Base-by-base conservation (phyloP, 2,329 filamentous ascomycete species). In the Lachnellula willkommii region DNA sequence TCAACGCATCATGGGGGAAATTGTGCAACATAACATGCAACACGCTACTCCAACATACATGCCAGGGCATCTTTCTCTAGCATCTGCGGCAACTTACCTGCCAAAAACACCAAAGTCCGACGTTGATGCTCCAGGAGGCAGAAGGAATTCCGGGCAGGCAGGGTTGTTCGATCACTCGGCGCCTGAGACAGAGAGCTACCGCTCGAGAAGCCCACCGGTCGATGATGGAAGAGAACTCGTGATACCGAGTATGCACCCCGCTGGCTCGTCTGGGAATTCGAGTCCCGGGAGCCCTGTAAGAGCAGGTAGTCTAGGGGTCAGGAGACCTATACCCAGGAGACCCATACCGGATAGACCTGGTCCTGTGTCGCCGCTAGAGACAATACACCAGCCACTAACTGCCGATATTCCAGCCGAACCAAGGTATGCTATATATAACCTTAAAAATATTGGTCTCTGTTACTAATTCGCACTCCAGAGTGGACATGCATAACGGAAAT, bases 1-100 rank as follows among this genome's bases (percentile, higher is more conserved):
- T 1, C 65, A 67, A 56, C 54, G 53, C 5, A 66, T 57, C 36
- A 42, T 65, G 6, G 53, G 51, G 20, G 65, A 66, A 50, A 52
- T 66, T 1, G 26, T 66, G 15, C 57, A 50, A 8, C 60, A 55
- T 5, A 56, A 56, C 40, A 53, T 50, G 9, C 52, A 55, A 6
- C n/a, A 15, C 51, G 39, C 52, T 4, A 57, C 59, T 20, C 46
- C 53, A 8, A 51, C 57, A 12, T 61, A 58, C 26, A 36, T 24
- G 5, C 47, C 57, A 11, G 36, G 20, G 4, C 42, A 45, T 50
- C 8, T 48, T n/a, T 47, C 53, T 6, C 53, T 62, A 51, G 49
- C 53, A 36, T 61, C 59, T 5, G 47, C 60, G 17, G 17, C 54
- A 17, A 43, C 46, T 14, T 62, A 52, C 24, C 37, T 52, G 2